These are phyloP conservation scores for Diaporthe citrichinensis DNA, from an alignment of 2,329 filamentous ascomycete genomes.

Conservation along the genomic window DNA sequence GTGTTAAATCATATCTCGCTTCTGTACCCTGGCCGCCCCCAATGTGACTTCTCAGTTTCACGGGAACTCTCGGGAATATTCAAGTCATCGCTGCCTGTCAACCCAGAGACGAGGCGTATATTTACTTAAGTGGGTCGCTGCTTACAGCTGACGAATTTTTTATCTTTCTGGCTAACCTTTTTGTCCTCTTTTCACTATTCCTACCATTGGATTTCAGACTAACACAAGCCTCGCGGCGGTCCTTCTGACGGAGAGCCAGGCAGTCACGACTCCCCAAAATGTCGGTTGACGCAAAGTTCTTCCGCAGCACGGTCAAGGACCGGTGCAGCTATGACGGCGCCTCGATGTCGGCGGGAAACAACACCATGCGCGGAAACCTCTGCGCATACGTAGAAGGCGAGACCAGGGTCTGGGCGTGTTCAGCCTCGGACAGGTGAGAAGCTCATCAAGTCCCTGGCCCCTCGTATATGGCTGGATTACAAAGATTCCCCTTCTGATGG, in stretches of 20 bases:
- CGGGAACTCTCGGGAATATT: neutral
- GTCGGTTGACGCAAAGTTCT: neutral
- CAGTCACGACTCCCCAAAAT: neutral
- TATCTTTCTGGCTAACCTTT: neutral
- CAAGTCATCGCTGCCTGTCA: neutral
- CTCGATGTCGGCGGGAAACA: neutral
- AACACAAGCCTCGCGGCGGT: neutral
- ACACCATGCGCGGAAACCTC: slow-evolving; percentile 11
- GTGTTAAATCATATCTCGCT: too few species aligned
- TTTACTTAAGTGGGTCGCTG: too few species aligned
- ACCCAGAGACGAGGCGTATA: neutral
- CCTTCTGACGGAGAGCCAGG: neutral
- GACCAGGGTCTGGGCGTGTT: slow-evolving; percentile 8
- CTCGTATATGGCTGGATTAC: neutral
- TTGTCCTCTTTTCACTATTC: neutral
- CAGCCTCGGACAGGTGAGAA: slow-evolving; percentile 1
- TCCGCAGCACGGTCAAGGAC: slow-evolving; percentile 4
- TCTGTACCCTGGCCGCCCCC: neutral
- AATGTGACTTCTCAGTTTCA: neutral
- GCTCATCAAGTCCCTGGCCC: neutral
- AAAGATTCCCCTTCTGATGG: neutral
- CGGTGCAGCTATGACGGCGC: neutral
- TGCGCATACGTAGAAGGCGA: slow-evolving; percentile 11
- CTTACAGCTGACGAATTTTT: neutral
- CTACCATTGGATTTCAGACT: neutral